Evolutionary conservation across 2,329 filamentous ascomycete species (phyloP), one percentile per base, ranked within the genome.

Genomic region (Drechslera avenae): DNA sequence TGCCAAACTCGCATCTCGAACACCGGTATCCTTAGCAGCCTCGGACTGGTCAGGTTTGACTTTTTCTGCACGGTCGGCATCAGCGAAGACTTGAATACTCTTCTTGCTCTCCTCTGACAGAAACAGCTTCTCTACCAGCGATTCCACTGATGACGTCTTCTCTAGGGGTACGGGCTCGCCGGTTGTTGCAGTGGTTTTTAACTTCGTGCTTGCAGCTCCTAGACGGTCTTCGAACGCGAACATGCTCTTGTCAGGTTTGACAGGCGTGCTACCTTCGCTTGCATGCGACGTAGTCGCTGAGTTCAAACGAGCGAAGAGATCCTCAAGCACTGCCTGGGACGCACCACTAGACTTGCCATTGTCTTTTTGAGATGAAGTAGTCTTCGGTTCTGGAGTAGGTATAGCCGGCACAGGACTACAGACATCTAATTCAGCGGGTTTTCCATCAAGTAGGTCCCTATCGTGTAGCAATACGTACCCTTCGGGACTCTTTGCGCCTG

Each of bases 281-380:
- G 14, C 9, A 31, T 9, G 16, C 21, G n/a, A 17, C 7, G 5
- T 44, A 10, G 5, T 13, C 34, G 23, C 31, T 43, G 10, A 47
- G 18, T 46, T 59, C 18, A 68, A 46, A 6, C 57, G 60, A 12
- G 60, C 59, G 40, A 59, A 67, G 39, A 65, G 55, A 16, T 47
- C 46, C 1, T 64, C 66, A 23, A 23, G 21, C 13, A 66, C 33
- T 6, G 46, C 50, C 18, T 53, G 57, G 3, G 23, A 32, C 2
- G 16, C 36, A 17, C 39, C n/a, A 16, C 12, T 12, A n/a, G 42
- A 3, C 21, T 16, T 18, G 30, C 40, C 6, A 37, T 16, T 8
- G 12, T 57, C 43, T 10, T 43, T 46, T 41, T 56, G 50, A 3
- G 34, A 7, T 5, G 39, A 10, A 9, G 19, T 5, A 23, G 44